These are phyloP conservation scores for Epithele typhae DNA, from an alignment of 768 basidiomycete species.

Conservation along the genomic window DNA sequence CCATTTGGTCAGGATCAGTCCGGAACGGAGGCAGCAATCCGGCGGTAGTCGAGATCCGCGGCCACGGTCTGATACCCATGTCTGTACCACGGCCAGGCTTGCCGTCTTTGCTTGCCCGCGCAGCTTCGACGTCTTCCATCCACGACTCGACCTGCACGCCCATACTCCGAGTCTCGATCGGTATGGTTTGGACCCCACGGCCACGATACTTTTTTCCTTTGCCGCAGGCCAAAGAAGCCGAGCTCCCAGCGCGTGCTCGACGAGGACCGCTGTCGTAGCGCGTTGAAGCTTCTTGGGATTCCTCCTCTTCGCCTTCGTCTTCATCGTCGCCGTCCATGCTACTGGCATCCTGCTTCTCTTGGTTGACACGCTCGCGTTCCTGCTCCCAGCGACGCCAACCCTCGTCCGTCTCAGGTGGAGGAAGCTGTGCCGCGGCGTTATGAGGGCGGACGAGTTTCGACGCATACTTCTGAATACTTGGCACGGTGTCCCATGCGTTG, in stretches of 20 bases:
- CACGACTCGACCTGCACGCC: conserved; percentile 52
- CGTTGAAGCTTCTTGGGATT: background rate
- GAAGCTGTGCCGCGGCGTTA: conserved; percentile 36
- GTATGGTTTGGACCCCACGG: conserved; percentile 68
- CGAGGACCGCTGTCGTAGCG: conserved; percentile 16
- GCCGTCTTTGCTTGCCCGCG: conserved; percentile 5
- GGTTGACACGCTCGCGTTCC: conserved; percentile 40
- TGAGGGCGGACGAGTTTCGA: conserved; percentile 52
- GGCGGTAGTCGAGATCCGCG: conserved; percentile 7
- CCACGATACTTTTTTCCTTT: conserved; percentile 55
- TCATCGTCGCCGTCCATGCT: conserved; percentile 84
- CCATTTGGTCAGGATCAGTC: conserved; percentile 20
- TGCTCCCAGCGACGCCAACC: conserved; percentile 29
- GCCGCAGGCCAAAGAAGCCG: conserved; percentile 31
- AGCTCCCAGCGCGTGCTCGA: conserved; percentile 27
- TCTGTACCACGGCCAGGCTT: conserved; percentile 5
- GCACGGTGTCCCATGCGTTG: conserved; percentile 84
- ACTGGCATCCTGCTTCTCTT: conserved; percentile 56
- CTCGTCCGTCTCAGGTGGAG: conserved; percentile 43
- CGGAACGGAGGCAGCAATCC: conserved; percentile 20
- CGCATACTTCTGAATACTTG: conserved; percentile 76
- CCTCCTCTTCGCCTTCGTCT: conserved; percentile 63
- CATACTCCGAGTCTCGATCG: conserved; percentile 48
- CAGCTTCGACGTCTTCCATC: conserved; percentile 10
- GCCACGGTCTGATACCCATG: conserved; percentile 9